Base-by-base conservation (phyloP, 768 basidiomycete species). In the Dentipellis sp. region DNA sequence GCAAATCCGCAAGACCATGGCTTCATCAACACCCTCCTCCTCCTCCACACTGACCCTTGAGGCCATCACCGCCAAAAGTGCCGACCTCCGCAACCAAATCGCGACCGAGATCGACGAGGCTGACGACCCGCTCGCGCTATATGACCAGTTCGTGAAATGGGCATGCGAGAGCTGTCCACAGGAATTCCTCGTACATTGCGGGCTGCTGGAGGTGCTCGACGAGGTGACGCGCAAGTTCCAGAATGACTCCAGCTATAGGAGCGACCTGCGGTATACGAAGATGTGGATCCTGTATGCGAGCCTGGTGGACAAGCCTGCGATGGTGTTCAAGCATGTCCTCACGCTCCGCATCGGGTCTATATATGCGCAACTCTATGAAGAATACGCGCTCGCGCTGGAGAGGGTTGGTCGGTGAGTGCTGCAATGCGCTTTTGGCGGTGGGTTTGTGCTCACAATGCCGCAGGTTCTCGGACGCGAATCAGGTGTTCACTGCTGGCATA, bases 121-220 rank as follows among this genome's bases (percentile, higher is more conserved):
- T 56, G 87, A 88, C 59, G 97, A 97, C 65, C 88, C 94, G 3
- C 78, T 98, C 22, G 86, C 88, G 1, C 78, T 85, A 1, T 95
- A 93, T 61, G 79, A 89, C 67, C 77, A 84, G 66, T 97, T 94
- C 70, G 83, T 97, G 52, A 82, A 89, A 59, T 98, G 94, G 90
- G 93, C 87, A 36, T 73, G 86, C 57, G 84, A 91, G 61, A 83
- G 82, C 63, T 94, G 94, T 62, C 75, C 78, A 47, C 75, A 81
- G 49, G 84, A 88, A 50, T 75, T 79, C 47, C 78, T 87, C 64
- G 78, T 78, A 0, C 71, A 75, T 45, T 91, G 88, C 16, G 89
- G 90, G 16, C 78, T 97, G 36, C 66, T 86, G 2, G 87, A 91
- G 47, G 71, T 97, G 6, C 75, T 99, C 16, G 90, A 94, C 63